Base-by-base conservation (phyloP, 345 rosid species). In the Trapa incisa region DNA sequence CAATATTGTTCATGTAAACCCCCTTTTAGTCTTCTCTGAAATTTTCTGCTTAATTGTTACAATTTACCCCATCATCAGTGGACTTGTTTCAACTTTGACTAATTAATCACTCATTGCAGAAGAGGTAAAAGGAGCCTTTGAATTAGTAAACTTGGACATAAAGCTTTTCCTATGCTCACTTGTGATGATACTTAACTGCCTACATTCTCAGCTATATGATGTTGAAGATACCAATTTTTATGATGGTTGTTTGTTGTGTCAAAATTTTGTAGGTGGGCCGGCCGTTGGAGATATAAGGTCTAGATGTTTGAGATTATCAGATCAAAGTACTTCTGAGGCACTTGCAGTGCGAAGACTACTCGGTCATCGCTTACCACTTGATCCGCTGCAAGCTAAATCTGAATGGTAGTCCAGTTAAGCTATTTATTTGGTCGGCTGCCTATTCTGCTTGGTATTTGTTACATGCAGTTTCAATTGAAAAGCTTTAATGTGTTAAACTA, bases 231-330 rank as follows among this genome's bases (percentile, higher is more conserved):
- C 17, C 41, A 61, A 61, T 37, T 5, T 15, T 36, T 17, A 36
- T 14, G 43, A 37, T 4, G 43, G 37, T 42, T n/a, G 17, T 10
- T 12, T 43, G 12, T 65, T 41, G 22, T 37, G 56, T 17, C 62
- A 47, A 22, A 60, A 5, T 57, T 60, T 33, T 69, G 39, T 64
- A 92, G 96, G 97, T 37, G 98, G 98, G 52, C 98, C 98, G 16
- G 98, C 98, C 54, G 97, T 93, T 56, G 98, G 97, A 63, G 98
- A 93, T 70, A 89, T 89, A 67, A 81, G 98, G 68, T 93, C 98
- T 5, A 85, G 98, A 73, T 90, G 98, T 74, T 85, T 93, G 84
- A 84, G 98, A 72, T 78, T 93, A 56, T 91, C 97, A 6, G 96
- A 85, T 68, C 78, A 93, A 75, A 89, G 98, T 65, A 88, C 87